Evolutionary conservation across 495 filamentous ascomycete species (phyloP), one percentile per base, ranked within the genome.

Genomic region (Chaetomium tenue): DNA sequence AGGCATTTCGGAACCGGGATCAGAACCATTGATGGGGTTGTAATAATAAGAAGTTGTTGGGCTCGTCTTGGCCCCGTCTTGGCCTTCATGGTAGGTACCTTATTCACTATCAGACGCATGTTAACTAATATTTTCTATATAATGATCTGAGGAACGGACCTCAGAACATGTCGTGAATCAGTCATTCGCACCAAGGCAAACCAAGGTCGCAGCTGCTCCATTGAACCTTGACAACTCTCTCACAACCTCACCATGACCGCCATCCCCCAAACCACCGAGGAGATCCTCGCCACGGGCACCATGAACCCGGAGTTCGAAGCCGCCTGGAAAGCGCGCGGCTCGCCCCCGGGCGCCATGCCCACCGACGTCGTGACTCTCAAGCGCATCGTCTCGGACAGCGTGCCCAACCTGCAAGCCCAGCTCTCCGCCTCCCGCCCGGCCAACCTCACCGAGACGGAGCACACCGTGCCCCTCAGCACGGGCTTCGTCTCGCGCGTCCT

Each of bases 381-480:
- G n/a, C 30, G 60, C 13, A 58, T 39, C 5, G 60, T 67, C 47
- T 8, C 71, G 5, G 25, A 6, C 9, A 61, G 44, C 48, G 33
- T 52, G 1, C 47, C 44, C 6, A 46, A 33, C 9, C 60, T 61
- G 12, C 60, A 61, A n/a, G 8, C 15, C 7, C 5, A 39, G n/a
- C 30, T 55, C 18, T 26, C 30, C 4, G 5, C 28, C 5, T 54
- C 20, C 22, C 26, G 60, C 1, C 25, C 44, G 8, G 16, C 23
- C 28, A 44, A 52, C 33, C 39, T 52, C 60, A 53, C 28, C 26
- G 60, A 51, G 20, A 40, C 60, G 2, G 25, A 68, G 76, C 25
- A 82, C 79, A 0, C 82, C 82, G 55, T 84, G 82, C 69, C 83
- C 83, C 68, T 79, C 81, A 52, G 79, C 78, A 2, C 69, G 77